Conservation (phyloP, 75 land plant species). For the Selaginella moellendorffii region DNA sequence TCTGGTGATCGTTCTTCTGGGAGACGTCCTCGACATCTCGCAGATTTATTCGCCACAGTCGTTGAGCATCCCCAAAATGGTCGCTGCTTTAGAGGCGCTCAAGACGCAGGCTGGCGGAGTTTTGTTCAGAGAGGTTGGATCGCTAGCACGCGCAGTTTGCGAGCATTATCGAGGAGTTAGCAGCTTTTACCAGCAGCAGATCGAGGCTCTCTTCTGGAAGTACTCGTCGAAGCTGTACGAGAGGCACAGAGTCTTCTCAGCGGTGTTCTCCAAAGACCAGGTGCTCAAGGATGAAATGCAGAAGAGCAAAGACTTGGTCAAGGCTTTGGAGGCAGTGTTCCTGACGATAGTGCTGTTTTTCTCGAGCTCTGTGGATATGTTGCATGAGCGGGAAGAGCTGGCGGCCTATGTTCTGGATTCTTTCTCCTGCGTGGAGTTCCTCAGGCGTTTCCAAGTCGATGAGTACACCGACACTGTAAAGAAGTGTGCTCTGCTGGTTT, state of each 20-base stretch:
- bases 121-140: not conserved
- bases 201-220: not conserved
- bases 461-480: conserved; percentile 58
- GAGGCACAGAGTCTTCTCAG: not conserved
- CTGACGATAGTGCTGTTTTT: conserved; percentile 75
- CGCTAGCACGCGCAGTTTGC: not conserved
- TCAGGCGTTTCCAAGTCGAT: conserved; percentile 50
- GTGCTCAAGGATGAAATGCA: not conserved
- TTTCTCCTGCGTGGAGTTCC: conserved; percentile 71
- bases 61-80: no score
- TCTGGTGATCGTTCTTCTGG: not conserved
- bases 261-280: not conserved
- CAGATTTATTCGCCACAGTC: not conserved
- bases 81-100: not conserved
- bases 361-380: conserved; percentile 33
- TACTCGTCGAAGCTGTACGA: not conserved
- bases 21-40: not conserved
- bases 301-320: no score
- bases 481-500: conserved; percentile 29
- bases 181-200: not conserved
- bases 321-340: conserved; percentile 61
- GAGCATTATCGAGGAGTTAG: not conserved
- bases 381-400: conserved; percentile 11
- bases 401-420: conserved; percentile 44
- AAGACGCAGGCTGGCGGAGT: not conserved